phyloP scores from a whole-genome alignment of 1,139 yeast species.

The Kodamaea derodonti region DNA sequence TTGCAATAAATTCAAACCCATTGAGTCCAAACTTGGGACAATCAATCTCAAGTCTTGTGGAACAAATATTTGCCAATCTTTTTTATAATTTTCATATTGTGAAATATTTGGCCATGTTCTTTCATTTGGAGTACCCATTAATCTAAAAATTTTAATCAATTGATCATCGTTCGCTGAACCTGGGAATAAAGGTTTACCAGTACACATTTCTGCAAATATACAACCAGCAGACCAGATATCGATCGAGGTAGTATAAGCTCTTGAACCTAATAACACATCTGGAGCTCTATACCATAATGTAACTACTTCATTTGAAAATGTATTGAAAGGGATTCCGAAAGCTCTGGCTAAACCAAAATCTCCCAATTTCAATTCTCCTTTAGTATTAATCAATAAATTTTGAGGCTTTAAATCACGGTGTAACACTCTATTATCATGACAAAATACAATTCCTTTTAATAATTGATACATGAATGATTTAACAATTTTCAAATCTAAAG shows the following conservation, averaged over 20 bases:
- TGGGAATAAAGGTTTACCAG: conserved; percentile 96
- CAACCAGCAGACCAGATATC: conserved; percentile 99
- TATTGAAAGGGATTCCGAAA: conserved; percentile 95
- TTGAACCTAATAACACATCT: conserved; percentile 89
- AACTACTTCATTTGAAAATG: conserved; percentile 95
- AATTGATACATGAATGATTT: conserved; percentile 92
- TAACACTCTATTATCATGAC: conserved; percentile 91
- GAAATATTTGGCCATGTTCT: conserved; percentile 95
- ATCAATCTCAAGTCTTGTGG: conserved; percentile 81
- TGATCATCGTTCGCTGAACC: conserved; percentile 97
- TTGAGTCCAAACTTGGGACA: conserved; percentile 73
- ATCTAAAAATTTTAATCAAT: conserved; percentile 77
- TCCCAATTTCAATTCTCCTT: conserved; percentile 91
- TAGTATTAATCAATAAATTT: conserved; percentile 77
- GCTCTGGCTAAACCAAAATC: conserved; percentile 98
- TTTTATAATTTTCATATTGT: conserved; percentile 77
- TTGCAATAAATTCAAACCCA: conserved; percentile 75
- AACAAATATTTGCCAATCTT: conserved; percentile 71
- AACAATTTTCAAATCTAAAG: conserved; percentile 72
- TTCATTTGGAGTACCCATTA: conserved; percentile 96
- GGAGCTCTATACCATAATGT: conserved; percentile 99
- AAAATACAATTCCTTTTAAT: conserved; percentile 84
- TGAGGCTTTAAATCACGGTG: conserved; percentile 97
- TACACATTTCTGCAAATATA: conserved; percentile 95
- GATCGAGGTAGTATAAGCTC: conserved; percentile 92